phyloP scores from a whole-genome alignment of 768 basidiomycete species.

The Tulasnella sp. region DNA sequence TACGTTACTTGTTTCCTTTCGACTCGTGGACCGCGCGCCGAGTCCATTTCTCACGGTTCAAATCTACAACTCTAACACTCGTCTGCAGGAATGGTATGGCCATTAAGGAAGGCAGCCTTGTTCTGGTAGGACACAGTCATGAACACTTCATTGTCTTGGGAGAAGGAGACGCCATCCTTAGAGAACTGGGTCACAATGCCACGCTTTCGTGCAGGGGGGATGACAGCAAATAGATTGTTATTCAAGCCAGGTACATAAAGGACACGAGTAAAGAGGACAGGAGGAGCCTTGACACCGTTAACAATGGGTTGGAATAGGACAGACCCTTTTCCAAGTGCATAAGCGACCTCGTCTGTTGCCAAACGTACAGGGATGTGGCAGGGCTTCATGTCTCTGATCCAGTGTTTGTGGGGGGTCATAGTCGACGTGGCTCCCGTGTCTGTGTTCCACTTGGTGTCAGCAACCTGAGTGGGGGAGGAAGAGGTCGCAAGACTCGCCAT shows the following conservation, averaged over 20 bases:
- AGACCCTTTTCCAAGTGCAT: background rate
- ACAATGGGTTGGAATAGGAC: background rate
- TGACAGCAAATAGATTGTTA: too few relatives aligned
- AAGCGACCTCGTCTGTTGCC: background rate
- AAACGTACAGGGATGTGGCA: background rate
- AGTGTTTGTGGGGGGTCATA: background rate
- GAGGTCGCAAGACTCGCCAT: background rate
- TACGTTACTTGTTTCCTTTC: too few relatives aligned
- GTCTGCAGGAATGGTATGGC: background rate
- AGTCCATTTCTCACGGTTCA: too few relatives aligned
- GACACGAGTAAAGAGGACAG: too few relatives aligned
- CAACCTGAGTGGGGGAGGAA: background rate
- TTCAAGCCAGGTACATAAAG: too few relatives aligned
- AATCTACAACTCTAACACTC: too few relatives aligned
- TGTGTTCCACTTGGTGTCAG: slow-evolving; percentile 19
- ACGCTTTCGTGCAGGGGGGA: background rate
- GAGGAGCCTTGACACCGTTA: background rate
- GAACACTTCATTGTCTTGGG: too few relatives aligned
- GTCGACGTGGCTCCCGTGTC: slow-evolving; percentile 7
- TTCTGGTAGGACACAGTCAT: background rate
- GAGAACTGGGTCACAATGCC: too few relatives aligned
- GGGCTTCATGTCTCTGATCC: background rate
- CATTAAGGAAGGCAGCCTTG: background rate
- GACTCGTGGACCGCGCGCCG: too few relatives aligned
- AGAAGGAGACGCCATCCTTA: too few relatives aligned